Evolutionary conservation across 441 rosid genomes (phyloP), one percentile per base, ranked within the genome.

Genomic region (Biscutella laevigata): DNA sequence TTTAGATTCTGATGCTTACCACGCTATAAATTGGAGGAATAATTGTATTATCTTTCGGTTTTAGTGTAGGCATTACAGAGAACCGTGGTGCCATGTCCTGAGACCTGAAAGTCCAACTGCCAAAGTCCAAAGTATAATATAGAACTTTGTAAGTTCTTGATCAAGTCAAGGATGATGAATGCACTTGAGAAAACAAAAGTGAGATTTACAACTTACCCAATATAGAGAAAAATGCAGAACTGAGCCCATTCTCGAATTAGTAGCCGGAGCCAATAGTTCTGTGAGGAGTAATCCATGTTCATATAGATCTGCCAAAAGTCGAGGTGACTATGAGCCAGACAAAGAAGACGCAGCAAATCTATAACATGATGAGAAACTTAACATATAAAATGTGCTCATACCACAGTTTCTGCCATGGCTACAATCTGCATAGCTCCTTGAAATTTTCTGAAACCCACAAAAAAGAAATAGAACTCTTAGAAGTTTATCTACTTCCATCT

Each of bases 61-160:
- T 90, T 43, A 82, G 43, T 15, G 80, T 62, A 3, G 95, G 95
- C 84, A 84, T 81, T 11, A 86, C 84, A 3, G 85, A 72, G 72
- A 86, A 86, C 8, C 78, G 74, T 0, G 92, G 92, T 3, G 85
- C 88, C 75, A 77, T 61, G 50, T 77, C 89, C 57, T 90, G 94
- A 15, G 91, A 84, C 74, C 92, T 79, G 63, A 90, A 86, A 63
- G 84, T 86, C 97, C 97, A 90, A 49, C 97, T 90, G 66, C n/a
- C n/a, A n/a, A n/a, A n/a, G n/a, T n/a, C 28, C 43, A 48, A 61
- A 14, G 13, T 36, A 7, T 7, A 27, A 21, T 24, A 46, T 38
- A 13, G 12, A 63, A 0, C 50, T 1, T 40, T 50, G n/a, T 64
- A 47, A 66, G 56, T 19, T 4, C 50, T 24, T 43, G 2, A 51